A percentile compares a stretch with the other conserved stretches of the same genome.
Evolutionary conservation across 2,329 filamentous ascomycete species (phyloP).

Genomic region (Fusarium sp.): DNA sequence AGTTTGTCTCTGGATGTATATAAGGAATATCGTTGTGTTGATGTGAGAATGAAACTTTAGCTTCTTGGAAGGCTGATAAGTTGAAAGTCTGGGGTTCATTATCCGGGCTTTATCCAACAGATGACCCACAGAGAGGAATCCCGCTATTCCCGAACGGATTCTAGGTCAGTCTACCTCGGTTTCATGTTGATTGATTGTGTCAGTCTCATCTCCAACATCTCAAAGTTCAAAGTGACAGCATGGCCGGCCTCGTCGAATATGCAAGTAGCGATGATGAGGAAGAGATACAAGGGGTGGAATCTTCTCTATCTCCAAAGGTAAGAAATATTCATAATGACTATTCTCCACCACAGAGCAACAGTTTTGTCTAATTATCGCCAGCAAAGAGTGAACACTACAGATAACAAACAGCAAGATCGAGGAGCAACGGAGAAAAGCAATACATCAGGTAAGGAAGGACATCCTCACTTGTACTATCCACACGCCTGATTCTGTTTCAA

Average conservation of each 20-base stretch:
- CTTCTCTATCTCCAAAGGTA: slow-evolving; percentile 19
- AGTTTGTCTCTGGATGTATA: slow-evolving; percentile 1
- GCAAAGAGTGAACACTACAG: slow-evolving; percentile 1
- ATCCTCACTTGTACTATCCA: background rate
- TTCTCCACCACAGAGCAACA: background rate
- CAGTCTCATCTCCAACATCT: slow-evolving; percentile 1
- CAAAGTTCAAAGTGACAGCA: slow-evolving; percentile 14
- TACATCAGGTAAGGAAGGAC: slow-evolving; percentile 9
- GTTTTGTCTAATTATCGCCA: slow-evolving; percentile 12
- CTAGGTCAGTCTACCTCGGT: slow-evolving; percentile 21
- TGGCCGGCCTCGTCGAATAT: slow-evolving; percentile 60
- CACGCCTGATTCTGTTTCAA: background rate
- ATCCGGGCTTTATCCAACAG: slow-evolving; percentile 17
- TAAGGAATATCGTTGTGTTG: slow-evolving; percentile 14
- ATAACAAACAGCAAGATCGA: background rate
- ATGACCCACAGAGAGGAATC: slow-evolving; percentile 2
- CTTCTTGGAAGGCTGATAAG: slow-evolving; percentile 12
- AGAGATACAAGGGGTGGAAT: slow-evolving; percentile 38
- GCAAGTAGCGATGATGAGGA: slow-evolving; percentile 63
- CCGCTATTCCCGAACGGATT: slow-evolving; percentile 35
- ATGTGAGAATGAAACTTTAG: slow-evolving; percentile 17
- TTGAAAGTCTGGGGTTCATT: slow-evolving; percentile 15
- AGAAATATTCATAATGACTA: background rate
- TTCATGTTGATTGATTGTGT: background rate
- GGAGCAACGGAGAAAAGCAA: background rate